Percentiles rank a stretch among this genome's conserved stretches.
These are phyloP conservation scores for Erythrophleum ivorense DNA, from an alignment of 331 rosid genomes.

Conservation along the genomic window DNA sequence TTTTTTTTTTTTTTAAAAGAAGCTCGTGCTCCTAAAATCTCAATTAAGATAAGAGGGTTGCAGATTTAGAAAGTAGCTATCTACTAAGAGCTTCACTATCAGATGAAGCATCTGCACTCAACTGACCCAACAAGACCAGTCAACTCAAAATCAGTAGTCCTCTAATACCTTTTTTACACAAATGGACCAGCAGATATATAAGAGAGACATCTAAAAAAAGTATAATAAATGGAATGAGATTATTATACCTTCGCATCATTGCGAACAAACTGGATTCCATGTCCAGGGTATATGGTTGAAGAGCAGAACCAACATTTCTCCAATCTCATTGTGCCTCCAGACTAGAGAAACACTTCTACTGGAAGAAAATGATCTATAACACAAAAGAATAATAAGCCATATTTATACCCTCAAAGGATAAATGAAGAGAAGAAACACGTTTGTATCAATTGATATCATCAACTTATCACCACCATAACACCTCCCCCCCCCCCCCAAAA, in stretches of 20 bases:
- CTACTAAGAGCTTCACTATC: neutral
- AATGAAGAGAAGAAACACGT: neutral
- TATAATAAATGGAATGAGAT: neutral
- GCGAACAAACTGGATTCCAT: conserved; percentile 87
- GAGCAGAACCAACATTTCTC: conserved; percentile 86
- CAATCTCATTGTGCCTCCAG: conserved; percentile 54
- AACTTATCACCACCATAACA: neutral
- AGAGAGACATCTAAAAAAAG: neutral
- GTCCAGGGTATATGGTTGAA: conserved; percentile 85
- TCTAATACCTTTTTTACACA: conserved; percentile 5
- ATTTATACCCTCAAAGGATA: neutral
- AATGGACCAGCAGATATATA: neutral
- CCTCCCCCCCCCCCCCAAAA: neutral
- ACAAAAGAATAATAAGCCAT: neutral
- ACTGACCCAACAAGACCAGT: neutral
- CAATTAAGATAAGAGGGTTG: neutral
- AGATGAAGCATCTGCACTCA: conserved; percentile 20
- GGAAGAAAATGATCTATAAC: neutral
- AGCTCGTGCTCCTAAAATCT: neutral
- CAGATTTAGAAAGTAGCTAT: neutral
- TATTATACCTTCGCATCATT: conserved; percentile 75
- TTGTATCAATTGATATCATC: neutral
- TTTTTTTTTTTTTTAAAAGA: too few relatives aligned
- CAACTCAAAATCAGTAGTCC: neutral
- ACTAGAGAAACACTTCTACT: conserved; percentile 1